Base-by-base conservation (phyloP, 805 yeast genomes). In the Saccharomycopsis sp. region DNA sequence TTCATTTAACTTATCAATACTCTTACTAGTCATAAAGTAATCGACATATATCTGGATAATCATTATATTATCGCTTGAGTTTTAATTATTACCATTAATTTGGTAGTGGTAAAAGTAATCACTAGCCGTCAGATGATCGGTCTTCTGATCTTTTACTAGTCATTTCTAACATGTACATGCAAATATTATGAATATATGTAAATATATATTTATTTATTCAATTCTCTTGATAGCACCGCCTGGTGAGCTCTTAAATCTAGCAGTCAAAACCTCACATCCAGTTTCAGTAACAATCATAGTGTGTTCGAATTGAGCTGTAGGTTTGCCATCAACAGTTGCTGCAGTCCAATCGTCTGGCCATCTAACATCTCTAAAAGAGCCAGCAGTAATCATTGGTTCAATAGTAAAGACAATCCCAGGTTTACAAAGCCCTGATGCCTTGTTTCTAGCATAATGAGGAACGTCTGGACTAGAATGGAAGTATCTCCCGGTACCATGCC, bases 321-420 rank as follows among this genome's bases (percentile, higher is more conserved):
- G 69, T 58, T 77, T 77, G 44, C 98, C 98, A 60, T 93, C 98
- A 33, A 79, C 79, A 14, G 98, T 93, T 14, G 77, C 76, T 1
- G 95, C 77, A 4, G 98, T 93, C 98, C 98, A 93, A 63, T 86
- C 84, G 63, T 93, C 98, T 2, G 98, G 98, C 98, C 98, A 93
- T 45, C 79, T 70, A 48, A 74, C 64, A 63, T 89, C 97, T 58
- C 76, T 76, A 67, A 76, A 82, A 0, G 82, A 67, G 6, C 98
- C 98, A 53, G 79, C 68, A 59, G 86, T 84, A 54, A 93, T 76
- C 98, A 93, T 93, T 38, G 98, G 98, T 66, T 93, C 98, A 47
- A 93, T 86, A 19, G 98, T 93, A 70, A 93, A 93, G 11, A 85
- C 87, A 82, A 89, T 85, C 19, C 98, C 98, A 19, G 96, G 90